Percentiles rank a stretch among this genome's conserved stretches.
Evolutionary conservation across 768 basidiomycete species (phyloP).

Genomic region (Leucosporidium yakuticum): DNA sequence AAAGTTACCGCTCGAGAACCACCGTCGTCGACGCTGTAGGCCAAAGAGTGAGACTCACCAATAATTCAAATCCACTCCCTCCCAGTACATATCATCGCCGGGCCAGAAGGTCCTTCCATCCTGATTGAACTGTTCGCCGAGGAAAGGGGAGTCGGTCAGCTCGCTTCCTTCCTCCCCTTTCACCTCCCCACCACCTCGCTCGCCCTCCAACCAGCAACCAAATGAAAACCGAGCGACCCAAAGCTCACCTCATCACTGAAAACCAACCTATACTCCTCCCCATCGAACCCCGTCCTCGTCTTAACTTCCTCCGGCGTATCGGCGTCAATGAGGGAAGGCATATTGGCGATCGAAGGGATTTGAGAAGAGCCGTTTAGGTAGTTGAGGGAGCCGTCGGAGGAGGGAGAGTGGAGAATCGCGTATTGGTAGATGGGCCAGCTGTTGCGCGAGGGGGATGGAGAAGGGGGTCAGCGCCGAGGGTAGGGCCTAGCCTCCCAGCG

Average conservation of each 20-base stretch:
- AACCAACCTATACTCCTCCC: conserved; percentile 68
- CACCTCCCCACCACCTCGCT: too few species aligned
- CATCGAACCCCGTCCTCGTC: conserved; percentile 56
- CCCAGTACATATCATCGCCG: conserved; percentile 36
- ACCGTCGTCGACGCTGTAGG: neutral
- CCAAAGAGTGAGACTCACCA: conserved; percentile 18
- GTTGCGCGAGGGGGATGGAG: neutral
- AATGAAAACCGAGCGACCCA: too few species aligned
- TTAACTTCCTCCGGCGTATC: conserved; percentile 56
- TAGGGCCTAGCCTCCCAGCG: too few species aligned
- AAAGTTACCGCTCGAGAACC: too few species aligned
- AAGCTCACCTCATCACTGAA: conserved; percentile 66
- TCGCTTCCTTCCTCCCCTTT: conserved; percentile 47
- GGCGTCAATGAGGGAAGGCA: conserved; percentile 51
- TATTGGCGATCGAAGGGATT: too few species aligned
- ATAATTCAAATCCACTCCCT: conserved; percentile 41
- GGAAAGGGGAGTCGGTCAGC: neutral
- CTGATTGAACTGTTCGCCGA: conserved; percentile 52
- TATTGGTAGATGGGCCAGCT: conserved; percentile 59
- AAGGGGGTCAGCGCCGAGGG: too few species aligned
- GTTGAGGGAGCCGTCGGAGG: too few species aligned
- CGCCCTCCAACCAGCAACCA: too few species aligned
- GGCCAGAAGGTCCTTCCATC: conserved; percentile 66
- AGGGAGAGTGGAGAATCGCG: neutral
- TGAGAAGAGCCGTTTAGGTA: too few species aligned